These are phyloP conservation scores for Trypanosoma avium DNA, from an alignment of 208 protist genomes.

Conservation along the genomic window DNA sequence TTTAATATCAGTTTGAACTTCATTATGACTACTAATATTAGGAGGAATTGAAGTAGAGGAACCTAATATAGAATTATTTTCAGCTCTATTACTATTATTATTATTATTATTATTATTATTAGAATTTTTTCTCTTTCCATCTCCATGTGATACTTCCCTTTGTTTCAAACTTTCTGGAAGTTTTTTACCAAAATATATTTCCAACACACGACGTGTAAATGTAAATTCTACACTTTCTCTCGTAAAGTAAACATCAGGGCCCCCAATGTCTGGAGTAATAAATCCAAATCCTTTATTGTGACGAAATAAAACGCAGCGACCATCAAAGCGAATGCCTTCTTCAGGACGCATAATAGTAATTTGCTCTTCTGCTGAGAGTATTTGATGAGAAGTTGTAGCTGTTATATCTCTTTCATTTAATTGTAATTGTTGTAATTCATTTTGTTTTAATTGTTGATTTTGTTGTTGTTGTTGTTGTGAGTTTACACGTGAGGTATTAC, in stretches of 20 bases:
- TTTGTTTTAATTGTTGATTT: neutral
- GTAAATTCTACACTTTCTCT: slow-evolving; percentile 47
- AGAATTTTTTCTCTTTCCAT: neutral
- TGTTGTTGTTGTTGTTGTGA: neutral
- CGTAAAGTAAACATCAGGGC: slow-evolving; percentile 84
- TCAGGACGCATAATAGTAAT: slow-evolving; percentile 64
- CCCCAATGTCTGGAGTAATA: slow-evolving; percentile 64
- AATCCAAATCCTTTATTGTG: slow-evolving; percentile 75
- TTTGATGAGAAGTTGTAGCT: neutral
- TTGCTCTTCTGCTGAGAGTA: slow-evolving; percentile 64
- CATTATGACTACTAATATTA: neutral
- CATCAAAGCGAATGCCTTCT: slow-evolving; percentile 45
- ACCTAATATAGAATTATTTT: neutral
- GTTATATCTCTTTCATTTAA: neutral
- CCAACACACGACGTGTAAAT: slow-evolving; percentile 68
- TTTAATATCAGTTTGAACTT: too few species aligned
- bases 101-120: too few species aligned
- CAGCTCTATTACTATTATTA: neutral
- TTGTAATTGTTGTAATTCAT: neutral
- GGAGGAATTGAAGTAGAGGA: neutral
- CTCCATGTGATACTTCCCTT: neutral
- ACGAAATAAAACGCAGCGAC: slow-evolving; percentile 65
- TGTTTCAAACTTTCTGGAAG: slow-evolving; percentile 1
- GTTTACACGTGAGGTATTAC: too few species aligned
- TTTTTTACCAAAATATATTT: slow-evolving; percentile 36